phyloP scores from a whole-genome alignment of 129 eudicot genomes.

The Centaurea solstitialis region DNA sequence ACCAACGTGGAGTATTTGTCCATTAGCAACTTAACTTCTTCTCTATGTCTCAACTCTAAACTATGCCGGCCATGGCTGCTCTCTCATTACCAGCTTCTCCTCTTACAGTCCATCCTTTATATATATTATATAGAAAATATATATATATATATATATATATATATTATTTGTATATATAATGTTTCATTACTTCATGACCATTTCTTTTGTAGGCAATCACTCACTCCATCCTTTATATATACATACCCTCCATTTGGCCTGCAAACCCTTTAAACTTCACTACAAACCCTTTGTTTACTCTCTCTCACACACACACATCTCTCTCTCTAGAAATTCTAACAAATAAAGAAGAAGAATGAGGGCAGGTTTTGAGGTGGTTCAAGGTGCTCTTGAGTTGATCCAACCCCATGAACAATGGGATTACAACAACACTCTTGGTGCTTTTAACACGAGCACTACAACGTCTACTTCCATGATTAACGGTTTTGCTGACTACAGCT shows the following conservation, averaged over 20 bases:
- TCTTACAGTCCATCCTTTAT: conserved; percentile 5
- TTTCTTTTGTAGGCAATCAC: conserved; percentile 18
- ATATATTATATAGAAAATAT: background rate
- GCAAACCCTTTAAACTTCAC: conserved; percentile 36
- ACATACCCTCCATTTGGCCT: conserved; percentile 50
- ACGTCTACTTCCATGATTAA: conserved; percentile 18
- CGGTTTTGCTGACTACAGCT: conserved; percentile 27
- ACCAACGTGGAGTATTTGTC: conserved; percentile 56
- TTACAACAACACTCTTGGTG: conserved; percentile 32
- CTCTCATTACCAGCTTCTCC: conserved; percentile 4
- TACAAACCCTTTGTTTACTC: conserved; percentile 6
- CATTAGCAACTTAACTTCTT: conserved; percentile 39
- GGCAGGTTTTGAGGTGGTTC: conserved; percentile 45
- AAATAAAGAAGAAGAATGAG: conserved; percentile 32
- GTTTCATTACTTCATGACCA: conserved; percentile 26
- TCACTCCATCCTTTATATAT: background rate
- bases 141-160: conserved; percentile 1
- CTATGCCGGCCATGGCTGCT: conserved; percentile 76
- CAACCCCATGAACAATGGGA: conserved; percentile 73
- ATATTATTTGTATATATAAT: conserved; percentile 9
- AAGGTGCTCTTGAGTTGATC: conserved; percentile 47
- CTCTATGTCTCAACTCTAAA: conserved; percentile 50
- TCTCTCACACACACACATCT: background rate
- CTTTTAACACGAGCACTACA: conserved; percentile 4
- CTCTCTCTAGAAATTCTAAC: background rate